Evolutionary conservation across 257 asterid genomes (phyloP), one percentile per base, ranked within the genome.

Genomic region (Solanum chiquidenum): DNA sequence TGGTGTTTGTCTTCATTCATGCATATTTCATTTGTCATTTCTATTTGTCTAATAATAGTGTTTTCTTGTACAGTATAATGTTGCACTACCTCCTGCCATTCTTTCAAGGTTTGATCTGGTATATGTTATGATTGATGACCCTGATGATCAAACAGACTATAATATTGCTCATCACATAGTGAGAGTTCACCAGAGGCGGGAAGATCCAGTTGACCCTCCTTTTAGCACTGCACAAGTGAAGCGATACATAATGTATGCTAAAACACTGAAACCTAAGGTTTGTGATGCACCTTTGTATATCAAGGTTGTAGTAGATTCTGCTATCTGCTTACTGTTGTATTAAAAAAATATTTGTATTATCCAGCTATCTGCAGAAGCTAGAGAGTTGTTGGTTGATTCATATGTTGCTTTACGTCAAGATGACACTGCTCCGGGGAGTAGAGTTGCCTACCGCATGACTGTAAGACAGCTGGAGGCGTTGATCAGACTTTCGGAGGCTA

Each of bases 371-470:
- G 90, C 91, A 23, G 99, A 97, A 89, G 98, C 99, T 62, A 95
- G 95, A 88, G 86, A 91, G 89, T 91, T 95, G 88, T 86, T 96
- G 92, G 98, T 94, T 90, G 99, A 96, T 84, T 96, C 99, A 60
- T 97, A 97, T 88, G 99, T 97, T 27, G 64, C 96, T 79, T 95
- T 96, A 86, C 95, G 98, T 29, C 92, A 95, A 91, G 99, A 98
- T 73, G 99, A 97, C 89, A 90, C 98, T 34, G 89, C 98, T 86
- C 99, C 99, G 25, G 99, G 99, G 58, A 95, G 98, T 90, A 94
- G 95, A 94, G 98, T 97, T 88, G 99, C 99, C 88, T 97, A 97
- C 90, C 98, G 99, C 55, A 97, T 97, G 99, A 97, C 99, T 55
- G 99, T 97, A 88, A 92, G 99, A 89, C 99, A 96, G 91, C 93